phyloP scores from a whole-genome alignment of 2,329 filamentous ascomycete genomes.

The Thelonectria rubi region DNA sequence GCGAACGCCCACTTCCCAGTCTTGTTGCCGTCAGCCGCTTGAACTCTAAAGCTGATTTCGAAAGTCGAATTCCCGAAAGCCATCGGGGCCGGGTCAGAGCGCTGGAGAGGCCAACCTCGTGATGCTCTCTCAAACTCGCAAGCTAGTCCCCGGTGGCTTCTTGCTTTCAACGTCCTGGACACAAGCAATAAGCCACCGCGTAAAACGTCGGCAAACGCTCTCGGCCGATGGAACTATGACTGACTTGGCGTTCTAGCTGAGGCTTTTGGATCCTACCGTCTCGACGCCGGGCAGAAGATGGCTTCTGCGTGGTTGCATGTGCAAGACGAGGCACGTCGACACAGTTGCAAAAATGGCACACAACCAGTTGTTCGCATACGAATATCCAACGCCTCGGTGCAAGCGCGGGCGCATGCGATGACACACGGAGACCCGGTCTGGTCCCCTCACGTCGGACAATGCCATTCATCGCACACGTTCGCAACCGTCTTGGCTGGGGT shows the following conservation, averaged over 20 bases:
- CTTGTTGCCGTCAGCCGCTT: slow-evolving; percentile 30
- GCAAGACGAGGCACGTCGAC: slow-evolving; percentile 1
- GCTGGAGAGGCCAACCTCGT: slow-evolving; percentile 34
- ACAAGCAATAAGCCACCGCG: slow-evolving; percentile 6
- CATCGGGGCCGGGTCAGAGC: slow-evolving; percentile 43
- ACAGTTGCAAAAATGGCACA: not conserved
- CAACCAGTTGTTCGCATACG: not conserved
- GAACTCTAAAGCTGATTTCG: slow-evolving; percentile 37
- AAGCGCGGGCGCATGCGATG: slow-evolving; percentile 41
- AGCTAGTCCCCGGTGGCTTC: slow-evolving; percentile 35
- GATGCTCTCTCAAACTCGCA: slow-evolving; percentile 32
- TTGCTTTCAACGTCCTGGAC: slow-evolving; percentile 38
- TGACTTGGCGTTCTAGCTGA: slow-evolving; percentile 3
- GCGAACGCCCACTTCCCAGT: slow-evolving; percentile 31
- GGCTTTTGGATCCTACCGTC: slow-evolving; percentile 3
- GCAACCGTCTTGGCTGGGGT: slow-evolving; percentile 37
- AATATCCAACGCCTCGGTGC: slow-evolving; percentile 22
- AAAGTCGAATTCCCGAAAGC: slow-evolving; percentile 37
- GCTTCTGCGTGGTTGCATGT: not conserved
- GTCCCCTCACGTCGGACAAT: slow-evolving; percentile 39
- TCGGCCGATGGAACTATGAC: slow-evolving; percentile 16
- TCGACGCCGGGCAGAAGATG: not conserved
- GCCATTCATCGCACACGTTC: slow-evolving; percentile 40
- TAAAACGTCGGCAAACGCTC: slow-evolving; percentile 1
- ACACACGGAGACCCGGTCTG: slow-evolving; percentile 37